Base-by-base conservation (phyloP, 2,329 filamentous ascomycete genomes). In the Scedosporium boydii region DNA sequence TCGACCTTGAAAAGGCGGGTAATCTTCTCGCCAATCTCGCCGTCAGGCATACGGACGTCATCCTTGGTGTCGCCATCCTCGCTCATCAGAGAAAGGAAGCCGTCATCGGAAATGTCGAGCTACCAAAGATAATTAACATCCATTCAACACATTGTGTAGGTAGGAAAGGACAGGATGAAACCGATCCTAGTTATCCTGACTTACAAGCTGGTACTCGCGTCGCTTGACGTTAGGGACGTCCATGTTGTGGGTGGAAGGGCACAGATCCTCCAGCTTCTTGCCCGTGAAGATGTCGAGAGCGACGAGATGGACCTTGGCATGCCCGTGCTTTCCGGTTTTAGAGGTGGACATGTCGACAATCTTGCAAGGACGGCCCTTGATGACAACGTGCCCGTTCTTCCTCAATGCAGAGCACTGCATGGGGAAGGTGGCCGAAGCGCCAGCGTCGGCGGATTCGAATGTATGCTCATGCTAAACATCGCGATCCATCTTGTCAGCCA, bases 301-400 rank as follows among this genome's bases (percentile, higher is more conserved):
- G 75, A 97, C 89, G 73, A 99, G 83, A 83, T 99, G 93, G 78
- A 99, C 95, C 89, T 99, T 99, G 82, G 95, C 95, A 90, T 99
- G 96, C 80, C 95, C 95, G 90, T 99, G 95, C 91, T 99, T 99
- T 82, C 95, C 95, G 71, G 95, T 99, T 93, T 99, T 99, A 80
- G 95, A 99, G 84, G 95, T 99, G 71, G 92, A 96, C 96, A 99
- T 99, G 77, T 99, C 95, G 80, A 98, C 91, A 74, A 99, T 99
- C 90, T 98, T 99, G 93, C 95, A 99, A 73, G 95, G 96, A 73
- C 95, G 95, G 81, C 85, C 82, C 89, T 99, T 99, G 84, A 99
- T 98, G 78, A 93, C 88, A 79, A 99, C 95, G 86, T 90, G 89
- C 70, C 95, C 93, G 88, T 96, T 96, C 93, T 99, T 98, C 78